These are phyloP conservation scores for Nakazawaea anatomiae DNA, from an alignment of 805 yeast species.

Conservation along the genomic window DNA sequence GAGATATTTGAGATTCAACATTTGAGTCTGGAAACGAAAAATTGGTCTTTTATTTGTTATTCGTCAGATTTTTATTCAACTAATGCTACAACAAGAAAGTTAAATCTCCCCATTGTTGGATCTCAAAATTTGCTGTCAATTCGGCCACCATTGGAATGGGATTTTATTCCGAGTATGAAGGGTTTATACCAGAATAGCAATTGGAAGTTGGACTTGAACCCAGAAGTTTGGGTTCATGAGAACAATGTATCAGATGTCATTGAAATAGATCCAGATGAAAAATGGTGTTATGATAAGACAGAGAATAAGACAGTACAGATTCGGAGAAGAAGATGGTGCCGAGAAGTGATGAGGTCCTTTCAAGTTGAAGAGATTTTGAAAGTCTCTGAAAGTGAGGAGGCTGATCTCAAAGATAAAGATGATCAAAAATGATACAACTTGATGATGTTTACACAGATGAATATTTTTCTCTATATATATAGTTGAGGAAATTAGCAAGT, in stretches of 20 bases:
- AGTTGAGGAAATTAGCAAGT: not conserved
- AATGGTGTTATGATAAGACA: constrained; percentile 75
- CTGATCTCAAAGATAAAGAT: not conserved
- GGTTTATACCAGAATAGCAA: constrained; percentile 21
- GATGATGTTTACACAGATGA: not conserved
- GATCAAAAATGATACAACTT: not conserved
- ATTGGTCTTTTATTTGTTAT: constrained; percentile 63
- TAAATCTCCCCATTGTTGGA: constrained; percentile 21
- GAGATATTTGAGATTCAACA: constrained; percentile 67
- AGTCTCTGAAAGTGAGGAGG: not conserved
- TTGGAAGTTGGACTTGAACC: constrained; percentile 67
- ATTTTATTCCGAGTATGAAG: constrained; percentile 25
- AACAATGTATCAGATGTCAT: constrained; percentile 47
- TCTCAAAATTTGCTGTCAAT: constrained; percentile 30
- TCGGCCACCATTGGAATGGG: constrained; percentile 57
- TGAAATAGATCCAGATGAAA: constrained; percentile 63
- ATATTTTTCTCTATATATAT: too few relatives aligned
- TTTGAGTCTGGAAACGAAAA: constrained; percentile 38
- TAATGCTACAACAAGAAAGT: constrained; percentile 35
- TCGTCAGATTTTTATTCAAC: constrained; percentile 47
- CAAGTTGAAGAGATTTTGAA: constrained; percentile 8
- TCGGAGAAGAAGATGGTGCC: constrained; percentile 66
- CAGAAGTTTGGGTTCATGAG: constrained; percentile 55
- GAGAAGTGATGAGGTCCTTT: constrained; percentile 29
- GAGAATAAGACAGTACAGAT: constrained; percentile 17